These are phyloP conservation scores for Fraxinus pennsylvanica DNA, from an alignment of 257 asterid genomes.

Conservation along the genomic window DNA sequence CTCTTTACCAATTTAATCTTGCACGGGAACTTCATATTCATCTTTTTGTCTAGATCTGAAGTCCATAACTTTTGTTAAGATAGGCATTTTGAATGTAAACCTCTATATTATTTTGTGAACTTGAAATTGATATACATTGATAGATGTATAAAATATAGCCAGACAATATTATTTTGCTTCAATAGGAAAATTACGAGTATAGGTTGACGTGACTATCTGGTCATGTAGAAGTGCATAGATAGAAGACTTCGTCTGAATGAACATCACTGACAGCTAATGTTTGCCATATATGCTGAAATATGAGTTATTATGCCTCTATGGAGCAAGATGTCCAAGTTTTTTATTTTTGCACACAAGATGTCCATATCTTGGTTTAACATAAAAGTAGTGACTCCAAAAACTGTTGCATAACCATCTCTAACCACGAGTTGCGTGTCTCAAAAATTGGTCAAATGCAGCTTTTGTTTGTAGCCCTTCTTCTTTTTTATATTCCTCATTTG, in stretches of 20 bases:
- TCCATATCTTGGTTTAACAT: slow-evolving; percentile 2
- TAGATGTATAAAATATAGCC: slow-evolving; percentile 18
- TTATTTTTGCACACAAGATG: background rate
- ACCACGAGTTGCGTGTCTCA: slow-evolving; percentile 16
- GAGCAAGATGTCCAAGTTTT: slow-evolving; percentile 6
- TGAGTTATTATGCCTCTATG: slow-evolving; percentile 10
- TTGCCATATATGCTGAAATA: background rate
- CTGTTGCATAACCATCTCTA: background rate
- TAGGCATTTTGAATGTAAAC: background rate
- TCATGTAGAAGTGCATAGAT: slow-evolving; percentile 7
- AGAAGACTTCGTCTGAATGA: slow-evolving; percentile 7
- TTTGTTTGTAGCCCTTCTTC: slow-evolving; percentile 61
- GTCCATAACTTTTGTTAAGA: background rate
- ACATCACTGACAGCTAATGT: slow-evolving; percentile 18
- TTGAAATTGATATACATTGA: slow-evolving; percentile 9
- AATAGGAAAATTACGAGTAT: background rate
- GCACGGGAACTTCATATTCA: background rate
- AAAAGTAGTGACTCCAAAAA: background rate
- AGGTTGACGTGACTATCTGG: background rate
- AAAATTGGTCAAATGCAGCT: slow-evolving; percentile 43
- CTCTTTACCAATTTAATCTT: slow-evolving; percentile 14
- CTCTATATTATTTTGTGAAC: slow-evolving; percentile 7
- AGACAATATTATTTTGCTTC: slow-evolving; percentile 10
- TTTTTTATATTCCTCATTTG: slow-evolving; percentile 62
- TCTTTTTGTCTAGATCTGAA: background rate